Base-by-base conservation (phyloP, 1,284 basidiomycete species). In the Clitocybe nebularis region DNA sequence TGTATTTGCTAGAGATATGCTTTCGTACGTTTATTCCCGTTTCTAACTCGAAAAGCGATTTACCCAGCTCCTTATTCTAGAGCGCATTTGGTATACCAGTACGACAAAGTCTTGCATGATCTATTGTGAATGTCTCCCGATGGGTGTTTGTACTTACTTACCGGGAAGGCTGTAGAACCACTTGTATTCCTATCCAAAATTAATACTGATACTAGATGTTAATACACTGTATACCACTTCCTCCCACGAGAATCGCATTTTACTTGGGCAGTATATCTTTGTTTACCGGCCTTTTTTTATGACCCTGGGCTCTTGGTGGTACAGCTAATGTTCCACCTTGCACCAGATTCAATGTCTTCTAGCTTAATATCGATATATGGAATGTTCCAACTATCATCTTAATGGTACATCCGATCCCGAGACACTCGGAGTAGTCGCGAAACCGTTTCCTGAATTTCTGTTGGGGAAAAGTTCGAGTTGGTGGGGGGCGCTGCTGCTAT, bases 1-100 rank as follows among this genome's bases (percentile, higher is more conserved):
- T 42, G 75, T 90, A 6, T 90, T 91, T 61, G 79, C 85, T 19
- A 72, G 74, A 55, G 84, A 86, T 56, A 90, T 92, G 88, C 67
- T 92, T 81, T 48, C 33, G 74, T 66, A n/a, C 28, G 21, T 41
- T 17, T 22, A 41, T 20, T 28, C 23, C 26, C 32, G 39, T 10
- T 20, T 35, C 19, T 14, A 4, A 24, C 25, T 22, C 24, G 16
- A 13, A 28, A 19, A 14, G 17, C 48, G 13, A 37, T 37, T 24
- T 25, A 21, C 20, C 20, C 20, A 3, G 32, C 37, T 39, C 25
- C 23, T 25, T 24, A 34, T 19, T 47, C 4, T 28, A 79, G 78
- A 48, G 71, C 79, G 3, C 80, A 86, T 52, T 64, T 84, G 61
- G 81, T 83, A 14, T 77, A 85, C 53, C 74, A 76, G 47, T 84